Percentiles rank a stretch among this genome's conserved stretches.
Evolutionary conservation across 2,329 filamentous ascomycete genomes (phyloP).

Genomic region (Beauveria sp.): DNA sequence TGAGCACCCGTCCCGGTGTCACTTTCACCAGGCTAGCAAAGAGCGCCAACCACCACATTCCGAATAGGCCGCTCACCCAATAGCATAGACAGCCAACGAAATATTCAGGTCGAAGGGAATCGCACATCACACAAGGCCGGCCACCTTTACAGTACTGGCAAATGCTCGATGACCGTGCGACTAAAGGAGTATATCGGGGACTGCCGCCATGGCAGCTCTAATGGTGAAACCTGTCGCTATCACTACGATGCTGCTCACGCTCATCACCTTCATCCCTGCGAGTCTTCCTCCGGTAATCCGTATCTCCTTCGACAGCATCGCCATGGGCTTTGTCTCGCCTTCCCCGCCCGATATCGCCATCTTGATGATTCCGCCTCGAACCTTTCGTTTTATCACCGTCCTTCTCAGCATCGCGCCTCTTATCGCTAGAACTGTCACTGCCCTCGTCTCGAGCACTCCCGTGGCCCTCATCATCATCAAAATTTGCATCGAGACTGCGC

Average conservation of each 20-base stretch:
- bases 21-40: too few species aligned
- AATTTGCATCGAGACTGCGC: neutral
- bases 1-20: too few species aligned
- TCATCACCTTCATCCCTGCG: slow-evolving; percentile 18
- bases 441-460: neutral
- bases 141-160: too few species aligned
- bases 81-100: too few species aligned
- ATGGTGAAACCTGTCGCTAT: slow-evolving; percentile 15
- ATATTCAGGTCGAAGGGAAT: too few species aligned
- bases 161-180: neutral
- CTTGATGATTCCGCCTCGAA: neutral
- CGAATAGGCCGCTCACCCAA: too few species aligned
- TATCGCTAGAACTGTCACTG: neutral
- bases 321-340: neutral
- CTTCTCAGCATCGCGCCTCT: neutral
- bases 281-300: slow-evolving; percentile 21
- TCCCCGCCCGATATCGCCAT: neutral
- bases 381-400: neutral
- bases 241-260: slow-evolving; percentile 15
- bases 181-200: neutral
- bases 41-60: too few species aligned
- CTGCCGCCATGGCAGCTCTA: neutral
- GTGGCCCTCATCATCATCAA: neutral
- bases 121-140: too few species aligned
- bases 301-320: neutral